Conservation (phyloP, 2,329 filamentous ascomycete genomes). For the Stagonosporopsis tanaceti region DNA sequence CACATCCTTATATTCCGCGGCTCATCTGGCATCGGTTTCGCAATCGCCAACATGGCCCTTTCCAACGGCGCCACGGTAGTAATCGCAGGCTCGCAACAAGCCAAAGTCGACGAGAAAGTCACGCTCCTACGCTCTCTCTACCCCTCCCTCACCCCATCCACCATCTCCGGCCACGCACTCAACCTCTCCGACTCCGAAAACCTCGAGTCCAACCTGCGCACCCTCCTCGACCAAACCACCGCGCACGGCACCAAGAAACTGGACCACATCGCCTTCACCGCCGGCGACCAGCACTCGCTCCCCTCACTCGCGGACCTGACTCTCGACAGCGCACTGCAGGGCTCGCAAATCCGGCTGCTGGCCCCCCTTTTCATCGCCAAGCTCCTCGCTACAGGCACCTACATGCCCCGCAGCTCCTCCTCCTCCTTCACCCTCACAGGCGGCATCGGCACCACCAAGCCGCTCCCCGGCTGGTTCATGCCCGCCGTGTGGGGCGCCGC, state of each 20-base stretch:
- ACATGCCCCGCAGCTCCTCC: slow-evolving; percentile 41
- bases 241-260: slow-evolving; percentile 34
- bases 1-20: slow-evolving; percentile 70
- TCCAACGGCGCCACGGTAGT: slow-evolving; percentile 64
- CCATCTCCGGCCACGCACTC: slow-evolving; percentile 33
- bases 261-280: slow-evolving; percentile 43
- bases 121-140: slow-evolving; percentile 55
- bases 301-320: slow-evolving; percentile 40
- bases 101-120: slow-evolving; percentile 60
- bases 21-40: slow-evolving; percentile 70
- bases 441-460: slow-evolving; percentile 46
- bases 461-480: slow-evolving; percentile 44
- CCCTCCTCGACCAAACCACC: slow-evolving; percentile 37
- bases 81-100: slow-evolving; percentile 66
- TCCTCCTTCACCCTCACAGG: slow-evolving; percentile 53
- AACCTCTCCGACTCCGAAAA: slow-evolving; percentile 37
- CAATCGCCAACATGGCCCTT: slow-evolving; percentile 65
- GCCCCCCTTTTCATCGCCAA: slow-evolving; percentile 52
- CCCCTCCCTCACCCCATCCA: slow-evolving; percentile 22
- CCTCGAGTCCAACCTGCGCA: slow-evolving; percentile 37
- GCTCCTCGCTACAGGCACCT: slow-evolving; percentile 31
- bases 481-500: slow-evolving; percentile 33
- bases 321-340: slow-evolving; percentile 24
- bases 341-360: slow-evolving; percentile 45
- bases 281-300: slow-evolving; percentile 29